A percentile compares a stretch with the other conserved stretches of the same genome.
Evolutionary conservation across 192 early-diverging fungal species (phyloP).

Genomic region (Spinellus fusiger): DNA sequence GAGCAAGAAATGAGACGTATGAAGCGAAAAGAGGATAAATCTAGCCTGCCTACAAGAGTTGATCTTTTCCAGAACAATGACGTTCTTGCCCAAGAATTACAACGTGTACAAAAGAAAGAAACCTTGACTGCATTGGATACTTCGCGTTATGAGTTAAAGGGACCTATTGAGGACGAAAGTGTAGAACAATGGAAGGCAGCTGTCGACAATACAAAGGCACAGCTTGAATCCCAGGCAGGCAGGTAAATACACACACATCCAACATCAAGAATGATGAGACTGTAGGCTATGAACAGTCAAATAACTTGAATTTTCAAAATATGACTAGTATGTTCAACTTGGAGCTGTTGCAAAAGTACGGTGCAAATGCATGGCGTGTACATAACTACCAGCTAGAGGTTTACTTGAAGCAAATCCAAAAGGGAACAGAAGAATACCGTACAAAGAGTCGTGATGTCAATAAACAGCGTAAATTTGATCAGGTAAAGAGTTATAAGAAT

Average conservation of each 20-base stretch:
- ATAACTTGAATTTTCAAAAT: neutral
- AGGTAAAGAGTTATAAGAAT: constrained; percentile 22
- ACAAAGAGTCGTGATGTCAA: constrained; percentile 44
- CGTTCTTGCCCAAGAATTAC: constrained; percentile 35
- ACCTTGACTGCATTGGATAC: constrained; percentile 41
- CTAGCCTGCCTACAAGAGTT: constrained; percentile 35
- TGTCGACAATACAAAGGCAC: constrained; percentile 46
- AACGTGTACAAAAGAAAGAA: constrained; percentile 39
- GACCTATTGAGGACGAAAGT: constrained; percentile 33
- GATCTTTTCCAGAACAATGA: constrained; percentile 40
- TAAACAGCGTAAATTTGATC: constrained; percentile 45
- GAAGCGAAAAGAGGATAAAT: constrained; percentile 27
- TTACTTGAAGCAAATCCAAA: constrained; percentile 32
- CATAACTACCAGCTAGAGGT: constrained; percentile 51
- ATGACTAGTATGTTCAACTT: constrained; percentile 34
- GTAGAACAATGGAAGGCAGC: constrained; percentile 36
- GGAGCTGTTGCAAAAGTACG: constrained; percentile 48
- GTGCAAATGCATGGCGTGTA: constrained; percentile 51
- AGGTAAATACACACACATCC: constrained; percentile 28
- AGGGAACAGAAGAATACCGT: constrained; percentile 34
- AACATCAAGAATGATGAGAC: neutral
- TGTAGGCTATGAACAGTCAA: neutral
- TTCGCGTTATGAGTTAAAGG: constrained; percentile 40
- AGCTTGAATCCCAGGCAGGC: constrained; percentile 44
- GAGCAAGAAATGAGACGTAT: constrained; percentile 50